Evolutionary conservation across 495 filamentous ascomycete genomes (phyloP).

Genomic region (Amphirosellinia nigrospora): DNA sequence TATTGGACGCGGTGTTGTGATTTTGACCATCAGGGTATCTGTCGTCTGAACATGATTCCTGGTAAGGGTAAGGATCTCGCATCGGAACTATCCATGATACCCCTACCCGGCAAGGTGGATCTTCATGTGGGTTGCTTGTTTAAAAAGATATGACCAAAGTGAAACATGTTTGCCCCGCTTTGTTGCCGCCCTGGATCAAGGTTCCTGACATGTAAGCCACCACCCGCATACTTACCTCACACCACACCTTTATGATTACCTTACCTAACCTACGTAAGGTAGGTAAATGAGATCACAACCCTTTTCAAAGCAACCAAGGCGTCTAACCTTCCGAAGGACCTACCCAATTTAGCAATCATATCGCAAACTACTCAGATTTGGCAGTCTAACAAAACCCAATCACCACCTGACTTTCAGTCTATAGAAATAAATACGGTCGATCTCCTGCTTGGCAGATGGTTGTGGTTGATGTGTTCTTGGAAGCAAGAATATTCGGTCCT

Average conservation of each 20-base stretch:
- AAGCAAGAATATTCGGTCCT: neutral
- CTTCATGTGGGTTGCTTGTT: neutral
- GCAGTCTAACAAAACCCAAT: neutral
- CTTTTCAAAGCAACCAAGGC: neutral
- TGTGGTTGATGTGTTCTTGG: neutral
- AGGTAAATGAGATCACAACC: neutral
- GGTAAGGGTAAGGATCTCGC: neutral
- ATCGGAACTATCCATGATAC: neutral
- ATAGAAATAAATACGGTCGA: neutral
- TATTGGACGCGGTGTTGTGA: neutral
- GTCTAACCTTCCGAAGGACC: neutral
- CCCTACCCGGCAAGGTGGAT: neutral
- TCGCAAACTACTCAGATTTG: neutral
- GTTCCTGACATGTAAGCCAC: too few species aligned
- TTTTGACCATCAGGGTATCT: constrained; percentile 19
- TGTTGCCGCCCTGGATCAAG: too few species aligned
- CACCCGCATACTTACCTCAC: neutral
- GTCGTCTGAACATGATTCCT: neutral
- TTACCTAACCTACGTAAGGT: too few species aligned
- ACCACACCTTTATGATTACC: too few species aligned
- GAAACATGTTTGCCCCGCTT: neutral
- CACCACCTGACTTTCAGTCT: neutral
- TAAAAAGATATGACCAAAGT: neutral
- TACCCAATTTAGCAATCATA: neutral
- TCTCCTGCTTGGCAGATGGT: neutral